Evolutionary conservation across 306 rosid genomes (phyloP).

Genomic region (Vachellia pachyceras): DNA sequence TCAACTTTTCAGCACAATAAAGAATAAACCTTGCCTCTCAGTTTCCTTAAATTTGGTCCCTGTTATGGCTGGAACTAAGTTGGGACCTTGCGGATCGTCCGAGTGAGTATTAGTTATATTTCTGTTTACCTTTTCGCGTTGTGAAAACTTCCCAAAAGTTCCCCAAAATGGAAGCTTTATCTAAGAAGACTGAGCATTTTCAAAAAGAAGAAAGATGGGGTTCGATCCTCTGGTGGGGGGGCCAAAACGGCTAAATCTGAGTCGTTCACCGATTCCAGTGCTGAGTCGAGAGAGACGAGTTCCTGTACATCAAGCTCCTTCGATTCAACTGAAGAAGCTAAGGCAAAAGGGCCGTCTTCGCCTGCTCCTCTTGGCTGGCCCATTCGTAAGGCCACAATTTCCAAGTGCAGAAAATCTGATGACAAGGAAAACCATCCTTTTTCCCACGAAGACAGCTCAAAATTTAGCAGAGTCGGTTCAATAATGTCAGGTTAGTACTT

Average conservation of each 20-base stretch:
- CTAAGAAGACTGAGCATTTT: slow-evolving; percentile 38
- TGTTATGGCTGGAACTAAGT: slow-evolving; percentile 36
- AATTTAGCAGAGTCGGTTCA: slow-evolving; percentile 46
- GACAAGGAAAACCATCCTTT: slow-evolving; percentile 45
- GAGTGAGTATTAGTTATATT: slow-evolving; percentile 41
- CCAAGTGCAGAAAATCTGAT: slow-evolving; percentile 55
- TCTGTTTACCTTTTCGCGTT: slow-evolving; percentile 33
- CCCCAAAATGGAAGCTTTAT: slow-evolving; percentile 65
- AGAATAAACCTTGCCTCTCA: slow-evolving; percentile 29
- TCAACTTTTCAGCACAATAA: slow-evolving; percentile 41
- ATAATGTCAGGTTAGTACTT: slow-evolving; percentile 67
- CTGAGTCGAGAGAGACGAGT: slow-evolving; percentile 25
- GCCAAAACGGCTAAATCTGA: slow-evolving; percentile 44
- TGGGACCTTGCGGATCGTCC: slow-evolving; percentile 28
- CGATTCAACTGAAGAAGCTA: slow-evolving; percentile 53
- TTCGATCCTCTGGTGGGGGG: neutral
- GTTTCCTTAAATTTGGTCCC: slow-evolving; percentile 23
- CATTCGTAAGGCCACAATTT: slow-evolving; percentile 73
- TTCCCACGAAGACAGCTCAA: slow-evolving; percentile 44
- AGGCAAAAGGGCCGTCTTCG: slow-evolving; percentile 60
- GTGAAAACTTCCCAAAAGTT: slow-evolving; percentile 27
- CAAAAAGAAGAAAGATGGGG: slow-evolving; percentile 52
- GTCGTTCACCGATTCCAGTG: slow-evolving; percentile 63
- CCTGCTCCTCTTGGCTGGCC: slow-evolving; percentile 93
- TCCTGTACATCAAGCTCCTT: slow-evolving; percentile 59